These are phyloP conservation scores for Fusarium sp. DNA, from an alignment of 2,329 filamentous ascomycete genomes.

Conservation along the genomic window DNA sequence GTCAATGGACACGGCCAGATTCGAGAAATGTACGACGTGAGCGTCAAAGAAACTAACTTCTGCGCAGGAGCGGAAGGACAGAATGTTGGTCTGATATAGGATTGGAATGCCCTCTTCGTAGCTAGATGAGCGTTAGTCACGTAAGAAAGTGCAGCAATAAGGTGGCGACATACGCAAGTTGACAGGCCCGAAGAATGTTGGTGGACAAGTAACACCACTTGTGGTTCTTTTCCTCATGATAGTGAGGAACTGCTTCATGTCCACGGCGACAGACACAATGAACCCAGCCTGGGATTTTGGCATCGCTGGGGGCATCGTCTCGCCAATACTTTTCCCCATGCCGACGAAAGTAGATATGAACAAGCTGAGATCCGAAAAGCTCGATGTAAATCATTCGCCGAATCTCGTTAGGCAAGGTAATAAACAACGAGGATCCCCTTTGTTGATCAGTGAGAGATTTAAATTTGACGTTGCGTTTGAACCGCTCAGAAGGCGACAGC, in stretches of 20 bases:
- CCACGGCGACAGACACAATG: not conserved
- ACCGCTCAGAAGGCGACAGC: not conserved
- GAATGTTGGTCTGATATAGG: conserved; percentile 22
- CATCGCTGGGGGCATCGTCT: not conserved
- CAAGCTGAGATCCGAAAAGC: not conserved
- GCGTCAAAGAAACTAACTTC: not conserved
- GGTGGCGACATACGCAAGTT: conserved; percentile 8
- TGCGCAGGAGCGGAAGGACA: not conserved
- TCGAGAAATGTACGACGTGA: not conserved
- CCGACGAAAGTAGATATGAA: conserved; percentile 4
- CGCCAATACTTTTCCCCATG: not conserved
- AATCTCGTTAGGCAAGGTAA: not conserved
- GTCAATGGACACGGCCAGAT: not conserved
- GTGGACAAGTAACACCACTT: conserved; percentile 6
- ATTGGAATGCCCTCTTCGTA: conserved; percentile 12
- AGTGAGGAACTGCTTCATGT: not conserved
- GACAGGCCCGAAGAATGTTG: conserved; percentile 20
- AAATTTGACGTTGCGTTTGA: not conserved
- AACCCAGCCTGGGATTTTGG: not conserved
- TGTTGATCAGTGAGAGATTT: not conserved
- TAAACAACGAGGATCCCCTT: not conserved
- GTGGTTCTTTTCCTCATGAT: conserved; percentile 5
- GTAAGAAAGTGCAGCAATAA: not conserved
- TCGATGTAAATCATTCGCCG: not conserved
- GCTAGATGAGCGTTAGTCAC: conserved; percentile 4